Base-by-base conservation (phyloP, 768 basidiomycete species). In the Phaeotremella fagi region DNA sequence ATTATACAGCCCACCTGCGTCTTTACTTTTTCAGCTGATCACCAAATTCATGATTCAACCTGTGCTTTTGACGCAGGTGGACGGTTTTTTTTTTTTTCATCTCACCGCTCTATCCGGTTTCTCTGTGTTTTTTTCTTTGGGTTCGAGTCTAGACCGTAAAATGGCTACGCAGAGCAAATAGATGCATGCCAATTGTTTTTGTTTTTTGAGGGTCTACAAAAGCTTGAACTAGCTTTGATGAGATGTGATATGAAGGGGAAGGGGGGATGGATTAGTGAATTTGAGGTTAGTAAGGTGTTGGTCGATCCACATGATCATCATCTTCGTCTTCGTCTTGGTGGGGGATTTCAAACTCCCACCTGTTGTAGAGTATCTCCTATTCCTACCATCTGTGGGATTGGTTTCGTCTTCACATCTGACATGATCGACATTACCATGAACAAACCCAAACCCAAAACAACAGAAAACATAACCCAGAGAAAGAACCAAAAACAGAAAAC, bases 131-230 rank as follows among this genome's bases (percentile, higher is more conserved):
- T n/a, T n/a, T n/a, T n/a, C n/a, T n/a, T n/a, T n/a, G n/a, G n/a
- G n/a, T n/a, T n/a, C n/a, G n/a, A n/a, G n/a, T n/a, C n/a, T n/a
- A n/a, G n/a, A n/a, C n/a, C n/a, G n/a, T n/a, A n/a, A n/a, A n/a
- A 33, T 6, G 14, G 15, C 44, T 25, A 45, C 22, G 37, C 23
- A 50, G 33, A 50, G 58, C 49, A 59, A 54, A 53, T 50, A 49
- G 58, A 59, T 59, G 58, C 58, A 59, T 59, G 58, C 58, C 58
- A 59, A 7, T 49, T 46, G 55, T n/a, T n/a, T n/a, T n/a, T n/a
- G n/a, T n/a, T n/a, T n/a, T n/a, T 48, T 24, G 31, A 31, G 29
- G 24, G 31, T 9, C 38, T 41, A 41, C 38, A 41, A 41, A 7
- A 7, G 31, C 38, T 22, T 12, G 7, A 7, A 9, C 38, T 41